These are phyloP conservation scores for Colletotrichum sp. DNA, from an alignment of 2,329 filamentous ascomycete species.

Conservation along the genomic window DNA sequence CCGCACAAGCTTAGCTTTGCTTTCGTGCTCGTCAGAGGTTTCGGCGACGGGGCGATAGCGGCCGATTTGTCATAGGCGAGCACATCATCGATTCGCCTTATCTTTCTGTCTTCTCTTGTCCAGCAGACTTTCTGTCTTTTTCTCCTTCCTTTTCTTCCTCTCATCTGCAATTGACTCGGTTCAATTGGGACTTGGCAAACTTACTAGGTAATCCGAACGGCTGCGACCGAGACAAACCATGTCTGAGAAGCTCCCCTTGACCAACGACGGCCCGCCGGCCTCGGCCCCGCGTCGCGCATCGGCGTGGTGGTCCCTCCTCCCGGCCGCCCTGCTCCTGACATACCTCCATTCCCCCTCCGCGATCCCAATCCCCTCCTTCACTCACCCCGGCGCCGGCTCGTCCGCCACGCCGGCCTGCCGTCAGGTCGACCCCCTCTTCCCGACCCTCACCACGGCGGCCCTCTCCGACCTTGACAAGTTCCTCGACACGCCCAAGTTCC, in stretches of 20 bases:
- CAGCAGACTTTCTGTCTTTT: not conserved
- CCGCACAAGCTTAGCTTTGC: not conserved
- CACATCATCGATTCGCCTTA: slow-evolving; percentile 1
- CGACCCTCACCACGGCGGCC: slow-evolving; percentile 25
- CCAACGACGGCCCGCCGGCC: not conserved
- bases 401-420: slow-evolving; percentile 27
- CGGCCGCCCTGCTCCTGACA: slow-evolving; percentile 7
- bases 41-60: slow-evolving; percentile 6
- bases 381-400: not conserved
- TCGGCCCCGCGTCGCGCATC: not conserved
- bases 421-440: slow-evolving; percentile 37
- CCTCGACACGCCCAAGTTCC: slow-evolving; percentile 33
- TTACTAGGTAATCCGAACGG: not conserved
- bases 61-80: slow-evolving; percentile 16
- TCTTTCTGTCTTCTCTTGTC: not conserved
- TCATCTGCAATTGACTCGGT: not conserved
- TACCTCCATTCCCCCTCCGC: slow-evolving; percentile 15
- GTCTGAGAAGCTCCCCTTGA: slow-evolving; percentile 16
- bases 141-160: not conserved
- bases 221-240: not conserved
- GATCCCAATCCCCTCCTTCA: not conserved
- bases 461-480: slow-evolving; percentile 36
- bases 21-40: not conserved
- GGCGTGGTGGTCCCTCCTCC: slow-evolving; percentile 19
- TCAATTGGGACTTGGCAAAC: not conserved